A percentile compares a stretch with the other conserved stretches of the same genome.
Conservation (phyloP, 345 rosid genomes). For the Pelargonium nanum region DNA sequence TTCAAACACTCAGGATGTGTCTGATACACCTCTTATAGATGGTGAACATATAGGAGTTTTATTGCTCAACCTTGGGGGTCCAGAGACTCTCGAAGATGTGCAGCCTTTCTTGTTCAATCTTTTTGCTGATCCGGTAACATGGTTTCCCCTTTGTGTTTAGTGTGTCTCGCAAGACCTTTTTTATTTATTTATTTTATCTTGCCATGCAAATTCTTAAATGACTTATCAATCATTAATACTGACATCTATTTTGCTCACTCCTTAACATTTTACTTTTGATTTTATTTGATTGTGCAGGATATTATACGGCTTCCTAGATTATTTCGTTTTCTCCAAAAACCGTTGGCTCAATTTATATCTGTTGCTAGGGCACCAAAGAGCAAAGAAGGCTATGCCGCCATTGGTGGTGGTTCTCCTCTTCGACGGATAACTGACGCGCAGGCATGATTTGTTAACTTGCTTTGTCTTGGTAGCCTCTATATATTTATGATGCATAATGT, state of each 20-base stretch:
- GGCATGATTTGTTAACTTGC: slow-evolving; percentile 23
- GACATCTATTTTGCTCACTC: too few relatives aligned
- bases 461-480: neutral
- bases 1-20: slow-evolving; percentile 32
- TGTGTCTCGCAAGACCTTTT: neutral
- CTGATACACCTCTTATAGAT: slow-evolving; percentile 27
- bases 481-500: too few relatives aligned
- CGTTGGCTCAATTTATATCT: slow-evolving; percentile 73
- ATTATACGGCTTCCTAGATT: slow-evolving; percentile 79
- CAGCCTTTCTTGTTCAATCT: slow-evolving; percentile 79
- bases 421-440: slow-evolving; percentile 88
- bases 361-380: slow-evolving; percentile 76
- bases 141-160: neutral
- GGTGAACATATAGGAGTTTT: slow-evolving; percentile 70
- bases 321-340: slow-evolving; percentile 71
- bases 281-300: slow-evolving; percentile 40
- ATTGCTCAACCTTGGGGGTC: slow-evolving; percentile 84
- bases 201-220: too few relatives aligned
- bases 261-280: too few relatives aligned
- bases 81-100: slow-evolving; percentile 75
- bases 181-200: too few relatives aligned
- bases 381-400: slow-evolving; percentile 95
- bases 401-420: slow-evolving; percentile 91
- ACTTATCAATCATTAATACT: too few relatives aligned
- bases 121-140: slow-evolving; percentile 90